Conservation (phyloP, 2,329 filamentous ascomycete genomes). For the Volutella citrinella region DNA sequence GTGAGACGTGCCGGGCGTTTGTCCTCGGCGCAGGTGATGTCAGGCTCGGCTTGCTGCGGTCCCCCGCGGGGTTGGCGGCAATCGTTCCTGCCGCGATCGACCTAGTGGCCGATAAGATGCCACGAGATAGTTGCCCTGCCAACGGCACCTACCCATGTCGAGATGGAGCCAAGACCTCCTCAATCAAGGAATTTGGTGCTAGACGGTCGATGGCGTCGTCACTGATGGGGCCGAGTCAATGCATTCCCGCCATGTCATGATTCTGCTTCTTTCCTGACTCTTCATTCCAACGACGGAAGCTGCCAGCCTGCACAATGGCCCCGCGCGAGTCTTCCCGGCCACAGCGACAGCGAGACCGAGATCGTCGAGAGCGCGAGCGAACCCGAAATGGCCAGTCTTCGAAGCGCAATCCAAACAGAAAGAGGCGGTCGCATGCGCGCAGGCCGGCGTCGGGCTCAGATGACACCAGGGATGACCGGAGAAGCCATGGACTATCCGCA, state of each 20-base stretch:
- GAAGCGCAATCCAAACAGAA: slow-evolving; percentile 34
- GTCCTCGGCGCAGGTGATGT: slow-evolving; percentile 28
- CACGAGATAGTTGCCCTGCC: slow-evolving; percentile 41
- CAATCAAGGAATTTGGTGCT: slow-evolving; percentile 20
- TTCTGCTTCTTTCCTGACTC: too few relatives aligned
- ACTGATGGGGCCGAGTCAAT: slow-evolving; percentile 11
- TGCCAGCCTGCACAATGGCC: slow-evolving; percentile 29
- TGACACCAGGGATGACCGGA: slow-evolving; percentile 26
- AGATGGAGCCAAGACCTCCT: slow-evolving; percentile 18
- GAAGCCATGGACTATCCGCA: slow-evolving; percentile 36
- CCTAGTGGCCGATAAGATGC: slow-evolving; percentile 30
- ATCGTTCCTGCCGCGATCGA: too few relatives aligned
- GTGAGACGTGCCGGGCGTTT: slow-evolving; percentile 20
- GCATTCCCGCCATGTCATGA: too few relatives aligned
- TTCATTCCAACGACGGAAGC: slow-evolving; percentile 23
- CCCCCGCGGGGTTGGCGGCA: slow-evolving; percentile 29
- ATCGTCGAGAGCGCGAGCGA: slow-evolving; percentile 20
- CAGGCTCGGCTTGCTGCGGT: slow-evolving; percentile 38
- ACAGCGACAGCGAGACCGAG: slow-evolving; percentile 21
- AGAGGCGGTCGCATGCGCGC: slow-evolving; percentile 31
- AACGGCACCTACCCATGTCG: slow-evolving; percentile 26
- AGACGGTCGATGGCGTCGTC: slow-evolving; percentile 13
- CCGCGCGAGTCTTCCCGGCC: slow-evolving; percentile 32
- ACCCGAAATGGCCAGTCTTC: slow-evolving; percentile 27
- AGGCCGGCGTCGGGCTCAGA: slow-evolving; percentile 33